Base-by-base conservation (phyloP, 169 alveolate genomes). In the Blepharisma undulans region DNA sequence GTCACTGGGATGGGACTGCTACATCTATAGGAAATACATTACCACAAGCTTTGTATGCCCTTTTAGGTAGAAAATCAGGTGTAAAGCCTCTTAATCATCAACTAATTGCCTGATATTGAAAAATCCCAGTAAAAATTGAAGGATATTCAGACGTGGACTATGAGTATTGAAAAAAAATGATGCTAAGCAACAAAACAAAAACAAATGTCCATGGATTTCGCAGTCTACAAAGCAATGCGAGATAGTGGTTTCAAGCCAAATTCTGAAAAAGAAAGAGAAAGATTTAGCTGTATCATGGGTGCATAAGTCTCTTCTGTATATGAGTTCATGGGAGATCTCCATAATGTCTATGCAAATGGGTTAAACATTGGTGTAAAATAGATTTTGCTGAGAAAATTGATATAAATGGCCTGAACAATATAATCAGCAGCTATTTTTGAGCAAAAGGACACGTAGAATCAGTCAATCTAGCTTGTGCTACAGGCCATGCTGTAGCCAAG, bases 401-500 rank as follows among this genome's bases (percentile, higher is more conserved):
- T 22, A 72, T 60, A 27, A 59, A 74, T 30, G 81, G 84, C 27
- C 14, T 88, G 4, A 29, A 78, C 36, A 74, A 59, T 21, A 5
- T 25, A 21, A 48, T 88, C 77, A 76, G 87, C 36, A 33, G 84
- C 30, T 25, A 71, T 19, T 74, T 88, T 14, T 4, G 25, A 14
- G 79, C 79, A 22, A 72, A 30, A 32, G 84, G 76, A 22, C 60
- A 48, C 22, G 29, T 6, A 76, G 79, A 66, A 36, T 59, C 71
- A 22, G 34, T 78, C 3, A 82, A 89, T 8, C 79, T 93, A 5
- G 98, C 98, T 8, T 97, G 98, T 92, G 98, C 98, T 61, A 96
- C 98, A 19, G 96, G 97, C 12, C 96, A 96, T 2, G 94, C 96
- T 66, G 97, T 98, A 22, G 95, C 18, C 98, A 98, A 27, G 97